Base-by-base conservation (phyloP, 1,139 yeast genomes). In the Yamadazyma jaroonii region DNA sequence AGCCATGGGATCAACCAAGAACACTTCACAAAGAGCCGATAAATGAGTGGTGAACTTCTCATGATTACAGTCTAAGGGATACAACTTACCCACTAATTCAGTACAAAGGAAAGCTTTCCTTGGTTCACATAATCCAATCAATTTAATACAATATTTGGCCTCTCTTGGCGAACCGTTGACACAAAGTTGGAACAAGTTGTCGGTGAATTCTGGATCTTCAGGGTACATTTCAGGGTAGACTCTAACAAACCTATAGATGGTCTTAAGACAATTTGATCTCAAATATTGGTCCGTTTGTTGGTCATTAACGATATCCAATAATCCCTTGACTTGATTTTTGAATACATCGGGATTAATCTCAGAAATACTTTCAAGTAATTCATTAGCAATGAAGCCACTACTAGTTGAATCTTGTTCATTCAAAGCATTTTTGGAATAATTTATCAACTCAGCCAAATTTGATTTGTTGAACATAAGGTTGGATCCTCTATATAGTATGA, bases 121-220 rank as follows among this genome's bases (percentile, higher is more conserved):
- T 2, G 67, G 59, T 22, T 75, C 62, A 22, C 25, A 30, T 24
- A 77, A 61, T 3, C 76, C 69, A n/a, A 86, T 50, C 7, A 84
- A 64, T 50, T 78, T 81, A 8, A 80, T 63, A 0, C 90, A 74
- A 54, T 81, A 85, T 50, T 74, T 79, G 0, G 92, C 84, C 48
- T 84, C 88, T 9, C 53, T 44, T 1, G 87, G 78, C 1, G 75
- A 59, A 0, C 94, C 94, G 2, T 53, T 49, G 0, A 65, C 42
- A 0, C 85, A 74, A 26, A 81, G 59, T 1, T 59, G 56, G 34
- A 67, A 62, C 35, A 82, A 53, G 9, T 60, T 57, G 8, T 67
- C 70, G 9, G 61, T 49, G 44, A 79, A 78, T 7, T 52, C 53
- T 0, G 50, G 41, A 31, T 61, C 67, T 3, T 53, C 49, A 0